Evolutionary conservation across 2,329 filamentous ascomycete genomes (phyloP).

Genomic region (Gaeumannomyces sp.): DNA sequence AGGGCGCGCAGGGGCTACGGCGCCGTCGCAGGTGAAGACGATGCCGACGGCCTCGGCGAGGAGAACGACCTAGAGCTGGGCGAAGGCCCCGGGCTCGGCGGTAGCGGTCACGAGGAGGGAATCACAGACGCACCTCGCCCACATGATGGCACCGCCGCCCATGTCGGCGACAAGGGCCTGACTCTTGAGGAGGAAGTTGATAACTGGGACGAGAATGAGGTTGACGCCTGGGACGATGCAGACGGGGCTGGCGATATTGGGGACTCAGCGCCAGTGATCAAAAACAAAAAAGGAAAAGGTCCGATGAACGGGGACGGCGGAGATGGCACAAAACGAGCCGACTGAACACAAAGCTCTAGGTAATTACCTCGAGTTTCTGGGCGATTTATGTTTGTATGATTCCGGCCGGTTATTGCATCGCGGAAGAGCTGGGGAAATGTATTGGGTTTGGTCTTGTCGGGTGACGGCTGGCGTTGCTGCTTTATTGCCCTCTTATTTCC

Average conservation of each 20-base stretch:
- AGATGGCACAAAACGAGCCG: slow-evolving; percentile 23
- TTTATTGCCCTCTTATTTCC: not conserved
- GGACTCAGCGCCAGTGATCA: slow-evolving; percentile 10
- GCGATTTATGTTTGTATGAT: not conserved
- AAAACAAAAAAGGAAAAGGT: slow-evolving; percentile 14
- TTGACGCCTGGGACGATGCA: slow-evolving; percentile 52
- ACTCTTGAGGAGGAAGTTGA: slow-evolving; percentile 77
- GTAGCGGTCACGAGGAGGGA: slow-evolving; percentile 57
- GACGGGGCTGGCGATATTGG: slow-evolving; percentile 27
- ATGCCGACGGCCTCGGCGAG: slow-evolving; percentile 33
- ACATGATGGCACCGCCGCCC: not conserved
- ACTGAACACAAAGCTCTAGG: slow-evolving; percentile 14
- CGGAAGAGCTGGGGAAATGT: not conserved
- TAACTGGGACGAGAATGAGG: slow-evolving; percentile 84
- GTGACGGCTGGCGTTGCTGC: not conserved
- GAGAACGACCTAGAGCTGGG: slow-evolving; percentile 71
- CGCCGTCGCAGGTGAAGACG: slow-evolving; percentile 55
- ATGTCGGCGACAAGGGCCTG: slow-evolving; percentile 22
- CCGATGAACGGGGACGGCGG: slow-evolving; percentile 13
- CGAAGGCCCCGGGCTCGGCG: slow-evolving; percentile 36
- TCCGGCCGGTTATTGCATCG: not conserved
- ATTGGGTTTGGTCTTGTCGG: not conserved
- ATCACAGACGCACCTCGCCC: slow-evolving; percentile 34
- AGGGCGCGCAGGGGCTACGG: slow-evolving; percentile 67
- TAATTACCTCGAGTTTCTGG: no score